Percentiles rank a stretch among this genome's conserved stretches.
Evolutionary conservation across 1,284 basidiomycete genomes (phyloP).

Genomic region (Anthracocystis walkeri): DNA sequence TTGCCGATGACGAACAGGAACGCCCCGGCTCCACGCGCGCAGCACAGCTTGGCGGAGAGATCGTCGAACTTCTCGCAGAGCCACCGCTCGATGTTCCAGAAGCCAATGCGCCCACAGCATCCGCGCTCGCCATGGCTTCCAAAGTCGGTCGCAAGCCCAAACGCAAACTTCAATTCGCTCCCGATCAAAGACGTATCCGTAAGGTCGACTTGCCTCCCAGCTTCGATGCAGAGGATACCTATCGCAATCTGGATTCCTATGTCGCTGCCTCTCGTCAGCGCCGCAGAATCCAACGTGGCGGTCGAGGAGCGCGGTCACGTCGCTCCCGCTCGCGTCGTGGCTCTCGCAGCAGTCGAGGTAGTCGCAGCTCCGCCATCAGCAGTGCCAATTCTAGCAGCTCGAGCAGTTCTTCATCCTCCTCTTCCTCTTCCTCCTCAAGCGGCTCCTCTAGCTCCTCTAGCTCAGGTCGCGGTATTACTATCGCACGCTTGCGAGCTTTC

Average conservation of each 20-base stretch:
- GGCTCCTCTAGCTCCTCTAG: slow-evolving; percentile 34
- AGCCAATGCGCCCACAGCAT: slow-evolving; percentile 45
- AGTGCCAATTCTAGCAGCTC: slow-evolving; percentile 45
- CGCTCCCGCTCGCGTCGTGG: slow-evolving; percentile 33
- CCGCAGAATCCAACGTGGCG: slow-evolving; percentile 32
- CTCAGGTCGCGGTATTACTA: slow-evolving; percentile 55
- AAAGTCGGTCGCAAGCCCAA: slow-evolving; percentile 49
- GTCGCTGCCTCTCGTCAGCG: slow-evolving; percentile 56
- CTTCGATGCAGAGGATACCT: slow-evolving; percentile 62
- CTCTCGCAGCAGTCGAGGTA: slow-evolving; percentile 43
- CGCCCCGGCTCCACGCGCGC: slow-evolving; percentile 14
- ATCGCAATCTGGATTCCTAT: slow-evolving; percentile 64
- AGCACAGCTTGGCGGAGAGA: slow-evolving; percentile 42
- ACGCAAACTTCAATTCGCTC: slow-evolving; percentile 62
- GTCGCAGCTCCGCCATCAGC: slow-evolving; percentile 37
- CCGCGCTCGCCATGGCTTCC: slow-evolving; percentile 47
- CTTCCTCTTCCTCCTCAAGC: slow-evolving; percentile 37
- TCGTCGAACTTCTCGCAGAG: slow-evolving; percentile 39
- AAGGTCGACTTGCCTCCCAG: slow-evolving; percentile 62
- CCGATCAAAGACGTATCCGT: slow-evolving; percentile 55
- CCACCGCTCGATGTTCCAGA: slow-evolving; percentile 51
- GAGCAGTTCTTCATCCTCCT: slow-evolving; percentile 42
- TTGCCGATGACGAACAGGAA: slow-evolving; percentile 22
- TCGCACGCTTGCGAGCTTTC: slow-evolving; percentile 64
- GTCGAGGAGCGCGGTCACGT: slow-evolving; percentile 8